These are phyloP conservation scores for Punica granatum DNA, from an alignment of 345 rosid species.

Conservation along the genomic window DNA sequence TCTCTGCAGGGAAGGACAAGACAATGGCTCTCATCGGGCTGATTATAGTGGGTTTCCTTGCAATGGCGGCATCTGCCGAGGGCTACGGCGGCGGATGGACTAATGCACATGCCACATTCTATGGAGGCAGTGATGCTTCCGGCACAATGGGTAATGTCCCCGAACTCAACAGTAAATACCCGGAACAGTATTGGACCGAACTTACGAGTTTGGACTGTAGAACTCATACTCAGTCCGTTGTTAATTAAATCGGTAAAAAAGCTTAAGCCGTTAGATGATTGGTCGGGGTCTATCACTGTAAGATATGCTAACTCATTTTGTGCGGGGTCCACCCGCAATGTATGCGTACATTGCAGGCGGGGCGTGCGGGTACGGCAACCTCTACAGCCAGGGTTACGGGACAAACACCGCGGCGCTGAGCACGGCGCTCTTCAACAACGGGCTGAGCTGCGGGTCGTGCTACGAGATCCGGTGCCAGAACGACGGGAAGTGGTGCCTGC, in stretches of 20 bases:
- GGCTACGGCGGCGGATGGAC: conserved; percentile 37
- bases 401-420: conserved; percentile 77
- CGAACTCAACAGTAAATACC: neutral
- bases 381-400: conserved; percentile 79
- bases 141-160: conserved; percentile 43
- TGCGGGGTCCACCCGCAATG: neutral
- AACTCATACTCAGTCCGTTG: too few species aligned
- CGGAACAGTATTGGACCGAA: too few species aligned
- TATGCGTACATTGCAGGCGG: conserved; percentile 36
- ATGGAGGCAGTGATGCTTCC: conserved; percentile 52
- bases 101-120: conserved; percentile 44
- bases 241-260: too few species aligned
- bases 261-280: too few species aligned
- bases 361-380: conserved; percentile 76
- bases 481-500: conserved; percentile 66
- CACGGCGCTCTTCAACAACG: conserved; percentile 71
- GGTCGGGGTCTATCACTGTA: too few species aligned
- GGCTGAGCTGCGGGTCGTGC: conserved; percentile 76
- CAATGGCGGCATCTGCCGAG: conserved; percentile 37
- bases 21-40: conserved; percentile 38
- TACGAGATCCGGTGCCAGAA: conserved; percentile 52
- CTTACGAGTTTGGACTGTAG: too few species aligned
- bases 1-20: conserved; percentile 11
- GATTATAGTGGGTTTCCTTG: conserved; percentile 38
- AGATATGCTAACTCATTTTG: too few species aligned